Base-by-base conservation (phyloP, 306 rosid genomes). In the Cucurbita pepo region DNA sequence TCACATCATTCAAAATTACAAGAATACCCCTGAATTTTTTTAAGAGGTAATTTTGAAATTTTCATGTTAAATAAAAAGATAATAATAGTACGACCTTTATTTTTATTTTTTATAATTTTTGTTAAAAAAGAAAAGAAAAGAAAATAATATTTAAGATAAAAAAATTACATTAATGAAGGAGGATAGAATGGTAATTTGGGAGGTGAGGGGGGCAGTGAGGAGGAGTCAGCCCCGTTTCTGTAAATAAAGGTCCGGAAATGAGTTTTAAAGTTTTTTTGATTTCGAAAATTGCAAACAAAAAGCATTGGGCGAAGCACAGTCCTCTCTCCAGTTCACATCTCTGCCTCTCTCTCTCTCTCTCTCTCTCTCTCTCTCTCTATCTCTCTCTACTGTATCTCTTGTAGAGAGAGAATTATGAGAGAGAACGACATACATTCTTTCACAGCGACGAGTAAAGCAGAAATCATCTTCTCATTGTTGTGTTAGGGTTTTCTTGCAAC, bases 391-490 rank as follows among this genome's bases (percentile, higher is more conserved):
- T 84, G 88, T 82, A 81, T 81, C 67, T 72, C 71, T 72, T 71
- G 82, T 82, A 79, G 94, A 87, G 96, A 87, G 94, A 90, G 91
- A 86, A 76, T 43, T 81, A 52, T 40, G 51, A 64, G 22, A 40
- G 58, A 77, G 44, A 74, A 74, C 61, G 44, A 79, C 72, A 64
- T 63, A 65, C 83, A 75, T 82, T 82, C 84, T 37, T 15, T 1
- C 45, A 36, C 37, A 21, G 12, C 44, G 44, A 66, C 55, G 95
- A 85, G 91, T 85, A 88, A 85, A 89, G 88, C 91, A 30, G 76
- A 82, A 76, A 85, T 88, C 78, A 86, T 83, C 82, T 77, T 82
- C 81, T 80, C 96, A 83, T 82, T 85, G 85, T 82, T 85, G 85
- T 50, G 18, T 50, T 76, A 77, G 91, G 91, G 90, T 88, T 89